Conservation (phyloP, 176 grass and related monocot species). For the Triticum aestivum region IWGSC_CS_RefSeq_v2.1 NC_057795.1:52122789-52123288, state of each 20-base stretch:
- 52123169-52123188: not conserved
- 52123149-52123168: slow-evolving; percentile 34
- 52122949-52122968: too few relatives aligned
- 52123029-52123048: not conserved
- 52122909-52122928: too few relatives aligned
- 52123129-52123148: slow-evolving; percentile 30
- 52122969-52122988: not conserved
- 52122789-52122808: too few relatives aligned
- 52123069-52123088: slow-evolving; percentile 45
- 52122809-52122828: too few relatives aligned
- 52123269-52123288: slow-evolving; percentile 8
- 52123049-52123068: slow-evolving; percentile 23
- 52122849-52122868: too few relatives aligned
- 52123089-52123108: not conserved
- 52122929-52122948: too few relatives aligned
- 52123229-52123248: slow-evolving; percentile 55
- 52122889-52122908: too few relatives aligned
- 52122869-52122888: too few relatives aligned
- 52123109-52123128: not conserved
- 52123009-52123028: not conserved
- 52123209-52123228: slow-evolving; percentile 38
- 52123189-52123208: slow-evolving; percentile 18
- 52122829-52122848: too few relatives aligned
- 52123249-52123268: slow-evolving; percentile 14
- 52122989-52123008: slow-evolving; percentile 39